Percentiles rank a stretch among this genome's conserved stretches.
phyloP scores from a whole-genome alignment of 352 stramenopile species.

The Phytophthora chlamydospora region DNA sequence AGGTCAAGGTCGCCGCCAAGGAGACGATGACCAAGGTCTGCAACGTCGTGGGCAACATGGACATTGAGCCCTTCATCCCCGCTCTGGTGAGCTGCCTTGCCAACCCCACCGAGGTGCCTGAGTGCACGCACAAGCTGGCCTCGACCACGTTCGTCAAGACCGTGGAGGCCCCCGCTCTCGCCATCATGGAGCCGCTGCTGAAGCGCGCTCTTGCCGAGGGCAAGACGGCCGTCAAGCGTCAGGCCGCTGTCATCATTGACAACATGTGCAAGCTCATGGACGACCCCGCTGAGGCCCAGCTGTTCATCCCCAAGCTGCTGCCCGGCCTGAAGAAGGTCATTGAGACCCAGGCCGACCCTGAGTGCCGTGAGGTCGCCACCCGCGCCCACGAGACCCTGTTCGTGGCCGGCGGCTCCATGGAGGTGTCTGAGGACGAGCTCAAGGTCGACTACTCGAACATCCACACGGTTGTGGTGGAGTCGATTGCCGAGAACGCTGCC shows the following conservation, averaged over 20 bases:
- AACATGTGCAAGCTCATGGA: slow-evolving; percentile 99
- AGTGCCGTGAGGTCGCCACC: slow-evolving; percentile 96
- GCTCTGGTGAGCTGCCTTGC: slow-evolving; percentile 97
- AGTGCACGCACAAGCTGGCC: slow-evolving; percentile 99
- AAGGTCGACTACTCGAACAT: slow-evolving; percentile 92
- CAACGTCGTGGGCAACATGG: slow-evolving; percentile 98
- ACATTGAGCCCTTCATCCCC: slow-evolving; percentile 99
- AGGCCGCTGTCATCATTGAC: slow-evolving; percentile 98
- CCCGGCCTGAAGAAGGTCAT: slow-evolving; percentile 97
- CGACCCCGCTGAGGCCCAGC: slow-evolving; percentile 95
- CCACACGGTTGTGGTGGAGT: slow-evolving; percentile 76
- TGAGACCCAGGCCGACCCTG: slow-evolving; percentile 95
- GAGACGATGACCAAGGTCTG: slow-evolving; percentile 95
- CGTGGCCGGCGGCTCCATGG: slow-evolving; percentile 92
- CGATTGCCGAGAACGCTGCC: slow-evolving; percentile 76
- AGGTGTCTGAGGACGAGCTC: slow-evolving; percentile 91
- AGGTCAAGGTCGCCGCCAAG: slow-evolving; percentile 96
- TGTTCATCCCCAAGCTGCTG: slow-evolving; percentile 98
- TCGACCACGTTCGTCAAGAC: slow-evolving; percentile 99
- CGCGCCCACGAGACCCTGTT: slow-evolving; percentile 95
- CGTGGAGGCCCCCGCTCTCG: slow-evolving; percentile 95
- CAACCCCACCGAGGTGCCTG: slow-evolving; percentile 96
- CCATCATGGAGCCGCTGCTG: slow-evolving; percentile 97
- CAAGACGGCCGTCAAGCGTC: slow-evolving; percentile 96
- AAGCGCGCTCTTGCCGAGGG: slow-evolving; percentile 96